Percentiles rank a stretch among this genome's conserved stretches.
Conservation (phyloP, 192 early-diverging fungal species). For the Backusella australiensis region DNA sequence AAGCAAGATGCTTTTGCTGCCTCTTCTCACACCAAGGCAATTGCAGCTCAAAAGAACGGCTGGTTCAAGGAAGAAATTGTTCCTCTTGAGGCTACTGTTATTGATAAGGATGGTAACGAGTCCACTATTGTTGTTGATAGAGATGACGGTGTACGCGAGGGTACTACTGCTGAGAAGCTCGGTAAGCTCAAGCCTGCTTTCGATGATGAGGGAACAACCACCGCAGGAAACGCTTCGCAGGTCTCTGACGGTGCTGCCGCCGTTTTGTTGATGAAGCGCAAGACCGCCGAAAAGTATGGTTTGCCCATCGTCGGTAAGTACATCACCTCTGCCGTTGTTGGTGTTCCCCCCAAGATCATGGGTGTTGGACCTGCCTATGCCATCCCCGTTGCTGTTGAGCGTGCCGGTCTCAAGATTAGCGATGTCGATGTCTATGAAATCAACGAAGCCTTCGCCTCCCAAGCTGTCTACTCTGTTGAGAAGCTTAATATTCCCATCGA, state of each 20-base stretch:
- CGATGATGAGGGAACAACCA: slow-evolving; percentile 78
- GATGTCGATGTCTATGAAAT: slow-evolving; percentile 91
- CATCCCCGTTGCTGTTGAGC: slow-evolving; percentile 85
- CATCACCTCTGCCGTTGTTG: slow-evolving; percentile 82
- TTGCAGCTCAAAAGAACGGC: slow-evolving; percentile 86
- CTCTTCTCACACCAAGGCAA: slow-evolving; percentile 79
- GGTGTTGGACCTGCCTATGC: slow-evolving; percentile 96
- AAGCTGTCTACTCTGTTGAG: slow-evolving; percentile 91
- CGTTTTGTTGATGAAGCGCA: slow-evolving; percentile 93
- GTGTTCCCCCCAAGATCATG: slow-evolving; percentile 93
- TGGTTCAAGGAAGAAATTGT: slow-evolving; percentile 92
- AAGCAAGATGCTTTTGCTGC: slow-evolving; percentile 92
- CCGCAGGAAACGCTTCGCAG: slow-evolving; percentile 96
- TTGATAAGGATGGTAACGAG: slow-evolving; percentile 80
- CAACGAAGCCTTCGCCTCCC: slow-evolving; percentile 99
- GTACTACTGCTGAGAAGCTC: slow-evolving; percentile 74
- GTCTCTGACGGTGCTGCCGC: slow-evolving; percentile 98
- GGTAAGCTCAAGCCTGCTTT: slow-evolving; percentile 88
- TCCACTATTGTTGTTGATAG: slow-evolving; percentile 67
- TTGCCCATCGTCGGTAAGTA: slow-evolving; percentile 86
- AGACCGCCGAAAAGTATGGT: slow-evolving; percentile 81
- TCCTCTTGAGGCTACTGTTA: slow-evolving; percentile 71
- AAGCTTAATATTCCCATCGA: slow-evolving; percentile 81
- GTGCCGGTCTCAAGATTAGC: slow-evolving; percentile 68
- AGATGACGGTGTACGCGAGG: slow-evolving; percentile 92